phyloP scores from a whole-genome alignment of 1,139 yeast species.

The Entelexis paramagnoliae region DNA sequence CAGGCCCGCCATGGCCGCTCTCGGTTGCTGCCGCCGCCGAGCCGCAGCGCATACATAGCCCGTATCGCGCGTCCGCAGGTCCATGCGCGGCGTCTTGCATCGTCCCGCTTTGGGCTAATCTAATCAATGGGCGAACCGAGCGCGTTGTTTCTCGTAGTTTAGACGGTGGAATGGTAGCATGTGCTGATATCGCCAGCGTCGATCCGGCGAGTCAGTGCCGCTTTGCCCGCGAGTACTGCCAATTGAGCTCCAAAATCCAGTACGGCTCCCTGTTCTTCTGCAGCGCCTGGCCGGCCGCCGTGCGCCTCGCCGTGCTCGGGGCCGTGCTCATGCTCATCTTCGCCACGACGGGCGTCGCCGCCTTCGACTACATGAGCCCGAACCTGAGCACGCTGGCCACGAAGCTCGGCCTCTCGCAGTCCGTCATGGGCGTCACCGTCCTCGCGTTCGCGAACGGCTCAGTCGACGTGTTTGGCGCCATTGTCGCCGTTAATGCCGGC shows the following conservation, averaged over 20 bases:
- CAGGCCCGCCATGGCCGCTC: no score
- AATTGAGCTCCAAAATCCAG: constrained; percentile 10
- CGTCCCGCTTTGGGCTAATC: no score
- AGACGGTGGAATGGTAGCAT: background rate
- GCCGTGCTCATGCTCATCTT: constrained; percentile 38
- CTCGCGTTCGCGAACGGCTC: constrained; percentile 88
- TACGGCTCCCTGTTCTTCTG: constrained; percentile 13
- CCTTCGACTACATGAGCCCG: constrained; percentile 68
- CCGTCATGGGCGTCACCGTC: constrained; percentile 76
- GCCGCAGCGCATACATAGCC: no score
- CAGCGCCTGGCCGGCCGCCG: background rate
- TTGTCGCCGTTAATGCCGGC: constrained; percentile 60
- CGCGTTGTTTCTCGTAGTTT: no score
- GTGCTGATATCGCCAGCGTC: background rate
- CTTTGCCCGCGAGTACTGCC: constrained; percentile 11
- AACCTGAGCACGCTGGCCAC: constrained; percentile 55
- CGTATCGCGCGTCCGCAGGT: no score
- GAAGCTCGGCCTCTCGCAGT: constrained; percentile 55
- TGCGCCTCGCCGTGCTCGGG: constrained; percentile 1
- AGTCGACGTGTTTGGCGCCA: constrained; percentile 81
- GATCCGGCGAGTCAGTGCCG: constrained; percentile 13
- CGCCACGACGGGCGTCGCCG: constrained; percentile 57
- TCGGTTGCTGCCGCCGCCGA: no score
- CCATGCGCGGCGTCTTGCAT: no score
- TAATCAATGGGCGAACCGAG: no score